A percentile compares a stretch with the other conserved stretches of the same genome.
phyloP scores from a whole-genome alignment of 805 yeast species.

The Sugiyamaella qingdaonensis region DNA sequence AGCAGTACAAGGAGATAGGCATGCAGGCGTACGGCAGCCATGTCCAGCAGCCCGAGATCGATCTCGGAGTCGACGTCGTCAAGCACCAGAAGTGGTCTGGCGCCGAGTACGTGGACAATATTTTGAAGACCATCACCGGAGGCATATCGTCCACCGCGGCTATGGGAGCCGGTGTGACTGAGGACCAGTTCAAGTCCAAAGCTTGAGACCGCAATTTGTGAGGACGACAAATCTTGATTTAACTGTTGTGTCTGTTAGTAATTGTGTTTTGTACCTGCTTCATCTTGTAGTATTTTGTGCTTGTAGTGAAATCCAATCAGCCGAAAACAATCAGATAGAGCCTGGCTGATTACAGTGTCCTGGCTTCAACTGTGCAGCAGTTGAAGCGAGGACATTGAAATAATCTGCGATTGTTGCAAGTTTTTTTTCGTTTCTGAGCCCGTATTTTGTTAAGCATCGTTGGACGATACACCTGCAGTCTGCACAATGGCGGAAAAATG shows the following conservation, averaged over 20 bases:
- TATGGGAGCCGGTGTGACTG: slow-evolving; percentile 98
- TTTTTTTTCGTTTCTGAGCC: no score
- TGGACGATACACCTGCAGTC: no score
- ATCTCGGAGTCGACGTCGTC: slow-evolving; percentile 86
- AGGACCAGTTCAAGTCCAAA: slow-evolving; percentile 74
- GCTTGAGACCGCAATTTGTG: slow-evolving; percentile 4
- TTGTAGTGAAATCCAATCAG: no score
- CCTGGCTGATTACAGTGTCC: neutral
- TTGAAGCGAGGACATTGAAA: no score
- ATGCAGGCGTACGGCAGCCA: slow-evolving; percentile 93
- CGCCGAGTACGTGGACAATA: slow-evolving; percentile 90
- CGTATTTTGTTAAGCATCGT: no score
- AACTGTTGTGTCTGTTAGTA: neutral
- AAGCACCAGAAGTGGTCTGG: slow-evolving; percentile 99
- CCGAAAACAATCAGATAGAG: neutral
- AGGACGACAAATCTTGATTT: neutral
- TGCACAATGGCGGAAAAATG: no score
- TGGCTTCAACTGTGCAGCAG: no score
- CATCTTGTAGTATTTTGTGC: no score
- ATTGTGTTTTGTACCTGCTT: neutral
- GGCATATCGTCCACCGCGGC: slow-evolving; percentile 96
- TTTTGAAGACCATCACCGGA: slow-evolving; percentile 86
- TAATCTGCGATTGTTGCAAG: no score
- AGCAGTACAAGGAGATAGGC: slow-evolving; percentile 72
- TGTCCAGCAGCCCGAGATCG: slow-evolving; percentile 85